These are phyloP conservation scores for Cadophora sp. DNA, from an alignment of 2,329 filamentous ascomycete species.

Conservation along the genomic window DNA sequence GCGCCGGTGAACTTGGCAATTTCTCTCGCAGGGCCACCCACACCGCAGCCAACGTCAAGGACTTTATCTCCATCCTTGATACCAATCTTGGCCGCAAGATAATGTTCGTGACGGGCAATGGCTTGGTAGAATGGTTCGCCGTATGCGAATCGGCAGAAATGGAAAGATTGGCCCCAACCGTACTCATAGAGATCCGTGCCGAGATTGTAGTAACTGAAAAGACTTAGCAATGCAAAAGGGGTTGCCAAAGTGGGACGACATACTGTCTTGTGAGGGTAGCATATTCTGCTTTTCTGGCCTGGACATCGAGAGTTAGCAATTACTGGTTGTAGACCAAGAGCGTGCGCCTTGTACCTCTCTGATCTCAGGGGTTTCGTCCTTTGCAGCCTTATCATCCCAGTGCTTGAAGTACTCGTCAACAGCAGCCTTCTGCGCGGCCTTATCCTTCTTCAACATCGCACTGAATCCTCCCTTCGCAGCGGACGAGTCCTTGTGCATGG, in stretches of 20 bases:
- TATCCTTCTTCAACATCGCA: constrained; percentile 87
- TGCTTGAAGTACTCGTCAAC: constrained; percentile 97
- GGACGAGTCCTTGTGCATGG: constrained; percentile 77
- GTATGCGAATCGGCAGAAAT: constrained; percentile 93
- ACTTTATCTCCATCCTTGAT: constrained; percentile 89
- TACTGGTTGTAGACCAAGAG: background rate
- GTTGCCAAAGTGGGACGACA: constrained; percentile 46
- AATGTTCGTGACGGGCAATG: constrained; percentile 97
- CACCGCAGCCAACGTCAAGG: constrained; percentile 95
- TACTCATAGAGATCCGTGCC: constrained; percentile 97
- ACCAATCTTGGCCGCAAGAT: constrained; percentile 88
- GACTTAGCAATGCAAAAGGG: constrained; percentile 26
- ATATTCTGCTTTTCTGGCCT: constrained; percentile 86
- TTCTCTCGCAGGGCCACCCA: constrained; percentile 92
- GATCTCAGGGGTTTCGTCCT: constrained; percentile 81
- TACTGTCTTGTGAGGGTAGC: constrained; percentile 93
- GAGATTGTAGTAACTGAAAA: constrained; percentile 86
- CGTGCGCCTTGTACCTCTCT: constrained; percentile 67
- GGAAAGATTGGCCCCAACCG: constrained; percentile 95
- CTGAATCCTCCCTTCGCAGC: constrained; percentile 74
- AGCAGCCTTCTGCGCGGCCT: constrained; percentile 78
- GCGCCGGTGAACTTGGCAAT: constrained; percentile 95
- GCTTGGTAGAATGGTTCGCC: constrained; percentile 90
- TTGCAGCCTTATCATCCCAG: constrained; percentile 85
- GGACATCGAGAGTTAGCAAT: constrained; percentile 27